Evolutionary conservation across 1,284 basidiomycete species (phyloP), one percentile per base, ranked within the genome.

Genomic region (Somion occarium): DNA sequence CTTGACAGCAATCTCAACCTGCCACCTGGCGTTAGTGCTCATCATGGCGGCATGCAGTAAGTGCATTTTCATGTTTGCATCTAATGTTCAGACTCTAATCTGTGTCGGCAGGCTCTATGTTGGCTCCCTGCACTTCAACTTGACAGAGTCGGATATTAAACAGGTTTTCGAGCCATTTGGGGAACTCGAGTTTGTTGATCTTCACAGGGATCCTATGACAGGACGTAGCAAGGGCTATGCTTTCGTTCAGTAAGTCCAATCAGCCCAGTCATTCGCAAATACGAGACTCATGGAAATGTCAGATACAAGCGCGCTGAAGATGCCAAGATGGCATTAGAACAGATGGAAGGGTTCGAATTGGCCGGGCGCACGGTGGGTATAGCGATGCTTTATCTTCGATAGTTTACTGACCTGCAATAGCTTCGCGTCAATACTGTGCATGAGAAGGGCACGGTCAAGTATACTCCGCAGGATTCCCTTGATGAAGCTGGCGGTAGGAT

Each of bases 121-220:
- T 65, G 93, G 95, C 55, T 96, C 93, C 56, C 74, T 99, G 44
- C 92, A 98, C 69, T 98, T 96, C 77, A 94, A 93, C 69, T 85
- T 99, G 56, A 92, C 91, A 47, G 90, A 95, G 70, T 88, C 92
- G 59, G 95, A 99, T 75, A 89, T 99, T 70, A 91, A 89, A 69
- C 91, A 97, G 78, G 96, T 99, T 59, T 99, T 99, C 70, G 93
- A 96, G 67, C 94, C 96, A 3, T 99, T 99, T 68, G 96, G 96
- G 60, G 90, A 93, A 70, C 80, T 99, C 59, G 95, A 96, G 70
- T 96, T 96, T 73, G 95, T 99, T 65, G 96, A 99, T 76, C 81
- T 99, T 64, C 96, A 98, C 70, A 83, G 88, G 63, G 94, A 98
- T 69, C 87, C 91, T 5, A 84, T 80, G 74, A 95, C 93, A 38